Evolutionary conservation across 2,329 filamentous ascomycete species (phyloP), one percentile per base, ranked within the genome.

Genomic region (Penicillium sp.): DNA sequence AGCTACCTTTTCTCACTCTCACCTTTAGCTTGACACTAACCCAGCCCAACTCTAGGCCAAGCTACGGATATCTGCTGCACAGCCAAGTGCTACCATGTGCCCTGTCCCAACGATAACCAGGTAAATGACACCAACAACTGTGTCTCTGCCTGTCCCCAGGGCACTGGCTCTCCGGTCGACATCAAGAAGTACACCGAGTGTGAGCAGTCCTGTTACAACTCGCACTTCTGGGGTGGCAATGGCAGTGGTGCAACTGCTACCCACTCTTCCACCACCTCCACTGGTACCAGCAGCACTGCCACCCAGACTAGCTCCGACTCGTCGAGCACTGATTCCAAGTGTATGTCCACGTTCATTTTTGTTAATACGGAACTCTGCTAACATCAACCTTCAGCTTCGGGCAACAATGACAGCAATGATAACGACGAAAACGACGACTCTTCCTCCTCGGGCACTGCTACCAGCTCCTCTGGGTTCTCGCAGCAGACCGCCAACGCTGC

Each of bases 81-180:
- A 62, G 82, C 82, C 38, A 67, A 71, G 15, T 85, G 82, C 73
- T 73, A 80, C 63, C 74, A 78, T 38, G 78, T 80, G 40, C 82
- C 82, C 33, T 82, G 79, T 69, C 82, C 82, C 61, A 79, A 78
- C 69, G 74, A 77, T n/a, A 67, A 69, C 48, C 76, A 81, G 70
- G 80, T 75, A 65, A 78, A 81, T 65, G 75, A 77, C 57, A 84
- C 81, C 68, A 82, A 75, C 67, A 71, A 76, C 49, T 85, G 82
- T 65, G 81, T 80, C 47, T 75, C 75, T 46, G 74, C 78, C 53
- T 85, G 82, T 69, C 77, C 80, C 56, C 81, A 84, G 74, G 82
- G 82, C 54, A 75, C 77, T 61, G 81, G 82, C 45, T 75, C 78
- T 31, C 68, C 76, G 3, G 70, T 69, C 13, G 81, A 78, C 58